Evolutionary conservation across 2,329 filamentous ascomycete species (phyloP), one percentile per base, ranked within the genome.

Genomic region (Ophiostoma pallidulum): DNA sequence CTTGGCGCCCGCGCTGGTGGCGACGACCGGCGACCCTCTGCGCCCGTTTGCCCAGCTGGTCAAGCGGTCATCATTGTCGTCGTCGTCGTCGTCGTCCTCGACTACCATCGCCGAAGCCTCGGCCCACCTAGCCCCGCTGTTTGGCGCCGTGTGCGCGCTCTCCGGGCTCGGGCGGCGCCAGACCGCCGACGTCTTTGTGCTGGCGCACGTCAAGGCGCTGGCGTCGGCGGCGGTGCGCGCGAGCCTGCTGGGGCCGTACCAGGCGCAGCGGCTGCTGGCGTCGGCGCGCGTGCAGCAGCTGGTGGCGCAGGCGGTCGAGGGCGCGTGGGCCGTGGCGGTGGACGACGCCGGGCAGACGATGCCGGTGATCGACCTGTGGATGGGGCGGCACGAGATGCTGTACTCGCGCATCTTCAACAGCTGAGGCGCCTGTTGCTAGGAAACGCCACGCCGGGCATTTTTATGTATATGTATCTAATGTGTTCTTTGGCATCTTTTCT

Each of bases 391-490:
- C 63, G 86, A 92, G 71, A 69, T 87, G 60, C 63, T 92, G 54
- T 92, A 92, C 63, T 90, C 85, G 50, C 78, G 86, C 57, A 91
- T 92, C 47, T 92, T 92, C 60, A 92, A 92, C 65, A 90, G 85
- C 57, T 91, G 59, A 66, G 7, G 39, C 24, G 24, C 24, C n/a
- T n/a, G n/a, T n/a, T n/a, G n/a, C n/a, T n/a, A 29, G 6, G 13
- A 13, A n/a, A 16, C 13, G 39, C 2, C 6, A 13, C 18, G 24
- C 24, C 6, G 10, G 24, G 5, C 24, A 6, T 28, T 6, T 28
- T 5, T n/a, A n/a, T n/a, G n/a, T n/a, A n/a, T n/a, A n/a, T n/a
- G n/a, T n/a, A n/a, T n/a, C n/a, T n/a, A n/a, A n/a, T n/a, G n/a
- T n/a, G n/a, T n/a, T n/a, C n/a, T n/a, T n/a, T n/a, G n/a, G n/a